A percentile compares a stretch with the other conserved stretches of the same genome.
phyloP scores from a whole-genome alignment of 352 stramenopile species.

The Pythium monospermum region DNA sequence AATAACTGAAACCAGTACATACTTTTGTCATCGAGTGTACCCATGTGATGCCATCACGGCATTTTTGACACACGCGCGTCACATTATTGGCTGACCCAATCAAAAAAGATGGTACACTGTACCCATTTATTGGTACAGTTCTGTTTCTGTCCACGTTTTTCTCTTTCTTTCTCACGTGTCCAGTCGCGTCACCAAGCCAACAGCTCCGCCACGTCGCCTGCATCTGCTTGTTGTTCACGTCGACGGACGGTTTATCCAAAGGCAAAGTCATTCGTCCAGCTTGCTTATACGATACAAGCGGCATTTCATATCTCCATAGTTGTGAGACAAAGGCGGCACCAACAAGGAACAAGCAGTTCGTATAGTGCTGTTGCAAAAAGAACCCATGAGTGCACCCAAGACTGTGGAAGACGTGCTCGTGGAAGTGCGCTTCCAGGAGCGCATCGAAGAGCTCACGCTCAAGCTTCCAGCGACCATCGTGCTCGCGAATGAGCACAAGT shows the following conservation, averaged over 20 bases:
- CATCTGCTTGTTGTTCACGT: constrained; percentile 4
- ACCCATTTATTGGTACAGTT: constrained; percentile 10
- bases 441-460: constrained; percentile 44
- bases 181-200: background rate
- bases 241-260: background rate
- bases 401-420: constrained; percentile 53
- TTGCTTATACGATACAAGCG: no score
- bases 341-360: no score
- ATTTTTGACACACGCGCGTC: constrained; percentile 5
- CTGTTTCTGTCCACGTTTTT: background rate
- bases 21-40: constrained; percentile 14
- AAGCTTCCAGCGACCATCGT: constrained; percentile 40
- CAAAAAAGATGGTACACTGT: constrained; percentile 13
- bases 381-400: constrained; percentile 13
- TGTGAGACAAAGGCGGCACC: no score
- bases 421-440: constrained; percentile 49
- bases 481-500: constrained; percentile 27
- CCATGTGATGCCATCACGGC: constrained; percentile 17
- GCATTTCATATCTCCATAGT: no score
- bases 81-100: background rate
- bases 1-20: background rate
- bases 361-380: no score
- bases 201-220: background rate
- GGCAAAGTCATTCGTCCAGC: background rate
- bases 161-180: background rate